Base-by-base conservation (phyloP, 2,329 filamentous ascomycete genomes). In the Monosporascus sp. region DNA sequence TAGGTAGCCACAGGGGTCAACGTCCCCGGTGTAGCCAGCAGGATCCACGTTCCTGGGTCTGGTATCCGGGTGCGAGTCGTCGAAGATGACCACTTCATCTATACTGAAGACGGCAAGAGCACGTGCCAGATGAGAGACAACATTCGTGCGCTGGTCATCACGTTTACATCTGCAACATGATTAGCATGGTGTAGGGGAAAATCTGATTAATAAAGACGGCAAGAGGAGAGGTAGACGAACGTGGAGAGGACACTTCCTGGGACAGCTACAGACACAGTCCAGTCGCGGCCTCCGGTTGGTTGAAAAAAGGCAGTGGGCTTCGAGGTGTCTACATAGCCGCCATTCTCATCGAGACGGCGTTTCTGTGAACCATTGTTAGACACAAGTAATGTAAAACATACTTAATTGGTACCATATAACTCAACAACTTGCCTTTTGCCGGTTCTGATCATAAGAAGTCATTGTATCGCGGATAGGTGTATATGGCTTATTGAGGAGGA, bases 11-110 rank as follows among this genome's bases (percentile, higher is more conserved):
- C 84, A 84, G 1, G 89, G 89, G 63, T 94, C 87, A 15, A 82
- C 76, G 65, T 85, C 88, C 57, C 85, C 88, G 1, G 87, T 90
- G 71, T 84, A 79, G 62, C 75, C 69, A 47, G 75, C 69, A 49
- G 75, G 74, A 60, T 83, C 79, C 49, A 79, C 74, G 51, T 70
- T 70, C 20, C 69, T 68, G 31, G 75, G 72, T 35, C 78, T 77
- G 35, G 74, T 64, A 15, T 76, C 71, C 6, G 62, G 48, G 2
- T 78, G 77, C 37, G 76, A 77, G 70, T 95, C 90, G 65, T 93
- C 84, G 68, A 88, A 96, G 51, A 96, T 75, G 49, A 96, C 78
- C 31, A 95, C 79, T 71, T 96, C 90, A 66, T 96, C 90, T 60
- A 96, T 80, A 63, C 83, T 87, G 72, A 94, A 95, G 57, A 95